Conservation (phyloP, 805 yeast species). For the Ogataea chonburiensis region DNA sequence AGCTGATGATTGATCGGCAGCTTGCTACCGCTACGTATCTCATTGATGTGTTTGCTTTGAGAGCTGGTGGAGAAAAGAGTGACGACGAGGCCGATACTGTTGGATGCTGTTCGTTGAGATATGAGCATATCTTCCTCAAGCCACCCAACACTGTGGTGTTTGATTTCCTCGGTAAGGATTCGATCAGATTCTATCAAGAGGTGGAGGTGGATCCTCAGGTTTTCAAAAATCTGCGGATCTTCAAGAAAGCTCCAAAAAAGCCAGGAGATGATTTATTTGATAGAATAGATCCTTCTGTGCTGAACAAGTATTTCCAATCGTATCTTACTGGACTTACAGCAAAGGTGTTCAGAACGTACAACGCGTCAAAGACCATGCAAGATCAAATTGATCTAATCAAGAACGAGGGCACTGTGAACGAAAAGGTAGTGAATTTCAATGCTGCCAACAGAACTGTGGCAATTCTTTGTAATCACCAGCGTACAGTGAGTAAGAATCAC, state of each 20-base stretch:
- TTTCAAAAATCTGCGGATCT: slow-evolving; percentile 81
- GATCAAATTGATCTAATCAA: slow-evolving; percentile 83
- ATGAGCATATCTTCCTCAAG: slow-evolving; percentile 79
- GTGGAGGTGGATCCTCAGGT: slow-evolving; percentile 92
- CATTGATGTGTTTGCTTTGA: slow-evolving; percentile 87
- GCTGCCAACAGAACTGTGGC: slow-evolving; percentile 97
- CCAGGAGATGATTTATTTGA: slow-evolving; percentile 94
- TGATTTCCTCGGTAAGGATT: slow-evolving; percentile 95
- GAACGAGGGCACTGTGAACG: slow-evolving; percentile 85
- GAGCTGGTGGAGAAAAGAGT: slow-evolving; percentile 98
- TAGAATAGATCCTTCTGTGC: slow-evolving; percentile 75
- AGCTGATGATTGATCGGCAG: slow-evolving; percentile 81
- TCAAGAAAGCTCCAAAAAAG: slow-evolving; percentile 83
- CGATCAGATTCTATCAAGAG: slow-evolving; percentile 87
- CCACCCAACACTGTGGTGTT: slow-evolving; percentile 86
- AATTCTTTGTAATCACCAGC: slow-evolving; percentile 93
- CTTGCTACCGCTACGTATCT: slow-evolving; percentile 91
- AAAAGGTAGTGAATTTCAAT: slow-evolving; percentile 82
- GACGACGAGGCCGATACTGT: slow-evolving; percentile 98
- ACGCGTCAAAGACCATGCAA: slow-evolving; percentile 96
- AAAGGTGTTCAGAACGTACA: slow-evolving; percentile 94
- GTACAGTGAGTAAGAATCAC: slow-evolving; percentile 84
- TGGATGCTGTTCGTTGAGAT: slow-evolving; percentile 93
- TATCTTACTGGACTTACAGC: slow-evolving; percentile 95
- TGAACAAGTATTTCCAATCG: slow-evolving; percentile 83